Evolutionary conservation across 2,329 filamentous ascomycete species (phyloP), one percentile per base, ranked within the genome.

Genomic region (Cercospora sp.): DNA sequence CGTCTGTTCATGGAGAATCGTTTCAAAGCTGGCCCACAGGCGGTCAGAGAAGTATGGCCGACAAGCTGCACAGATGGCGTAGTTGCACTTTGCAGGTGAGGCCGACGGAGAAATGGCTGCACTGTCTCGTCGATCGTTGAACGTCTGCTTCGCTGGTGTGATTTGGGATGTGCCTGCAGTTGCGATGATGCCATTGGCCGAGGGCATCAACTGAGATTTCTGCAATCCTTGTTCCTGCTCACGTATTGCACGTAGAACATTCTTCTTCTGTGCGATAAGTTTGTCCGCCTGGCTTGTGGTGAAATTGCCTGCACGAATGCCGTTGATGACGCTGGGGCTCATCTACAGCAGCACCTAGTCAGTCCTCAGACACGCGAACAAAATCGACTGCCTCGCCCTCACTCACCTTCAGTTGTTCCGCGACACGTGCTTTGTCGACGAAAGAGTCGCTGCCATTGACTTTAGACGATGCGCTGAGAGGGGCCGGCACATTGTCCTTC

Each of bases 11-110:
- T 74, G 76, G 26, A 83, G 76, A 36, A 85, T 77, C 12, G 79
- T 74, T 3, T 82, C 78, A 69, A 87, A 80, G 30, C 81, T 82
- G 7, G 78, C 77, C 73, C 78, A 84, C 36, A 81, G 72, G 3
- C 84, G 80, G 55, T 85, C 83, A n/a, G 78, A 78, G 69, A 81
- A 83, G 70, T 82, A 82, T 2, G 83, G 82, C 31, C 84, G 81
- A 70, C 85, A 87, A n/a, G 73, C 75, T 33, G 83, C 82, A 68
- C 85, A 87, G 61, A 81, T 80, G 60, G 79, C 79, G 71, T 81
- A 81, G n/a, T 70, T 75, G 74, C 85, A 87, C 16, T 68, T 71
- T 53, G 65, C 55, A 26, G 65, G 67, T 16, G 31, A 16, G 2
- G 40, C 18, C n/a, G n/a, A 13, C n/a, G 42, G 33, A 33, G 60